Conservation (phyloP, 176 grass and related monocot species). For the Hsuehochloa calcarea region DNA sequence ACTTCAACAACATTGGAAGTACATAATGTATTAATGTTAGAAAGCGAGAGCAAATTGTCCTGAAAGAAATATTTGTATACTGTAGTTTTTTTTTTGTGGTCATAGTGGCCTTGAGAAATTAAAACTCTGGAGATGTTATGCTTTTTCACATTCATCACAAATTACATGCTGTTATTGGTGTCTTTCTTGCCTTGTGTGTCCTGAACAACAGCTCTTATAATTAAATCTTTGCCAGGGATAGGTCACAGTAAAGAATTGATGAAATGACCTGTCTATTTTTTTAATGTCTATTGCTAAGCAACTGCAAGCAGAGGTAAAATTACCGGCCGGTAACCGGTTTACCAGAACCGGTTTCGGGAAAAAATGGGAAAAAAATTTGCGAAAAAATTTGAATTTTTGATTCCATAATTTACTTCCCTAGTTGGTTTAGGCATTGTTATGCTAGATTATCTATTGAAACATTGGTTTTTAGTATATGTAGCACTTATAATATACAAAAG, state of each 20-base stretch:
- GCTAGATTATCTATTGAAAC: too few relatives aligned
- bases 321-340: too few relatives aligned
- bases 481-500: too few relatives aligned
- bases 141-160: constrained; percentile 20
- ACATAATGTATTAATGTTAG: not conserved
- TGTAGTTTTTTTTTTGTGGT: not conserved
- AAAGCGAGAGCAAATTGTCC: not conserved
- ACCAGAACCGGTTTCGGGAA: too few relatives aligned
- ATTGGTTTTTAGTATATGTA: too few relatives aligned
- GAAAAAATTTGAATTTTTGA: too few relatives aligned
- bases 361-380: too few relatives aligned
- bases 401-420: too few relatives aligned
- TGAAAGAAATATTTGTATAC: not conserved
- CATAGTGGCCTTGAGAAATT: not conserved
- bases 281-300: constrained; percentile 3
- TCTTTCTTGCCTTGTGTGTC: not conserved
- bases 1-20: not conserved
- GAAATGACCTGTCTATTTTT: not conserved
- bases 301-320: too few relatives aligned
- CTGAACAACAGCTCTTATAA: not conserved
- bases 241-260: not conserved
- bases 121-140: not conserved
- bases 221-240: not conserved
- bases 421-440: too few relatives aligned
- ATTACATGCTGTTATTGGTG: not conserved